Base-by-base conservation (phyloP, 306 rosid genomes). In the Sicyos edulis region DNA sequence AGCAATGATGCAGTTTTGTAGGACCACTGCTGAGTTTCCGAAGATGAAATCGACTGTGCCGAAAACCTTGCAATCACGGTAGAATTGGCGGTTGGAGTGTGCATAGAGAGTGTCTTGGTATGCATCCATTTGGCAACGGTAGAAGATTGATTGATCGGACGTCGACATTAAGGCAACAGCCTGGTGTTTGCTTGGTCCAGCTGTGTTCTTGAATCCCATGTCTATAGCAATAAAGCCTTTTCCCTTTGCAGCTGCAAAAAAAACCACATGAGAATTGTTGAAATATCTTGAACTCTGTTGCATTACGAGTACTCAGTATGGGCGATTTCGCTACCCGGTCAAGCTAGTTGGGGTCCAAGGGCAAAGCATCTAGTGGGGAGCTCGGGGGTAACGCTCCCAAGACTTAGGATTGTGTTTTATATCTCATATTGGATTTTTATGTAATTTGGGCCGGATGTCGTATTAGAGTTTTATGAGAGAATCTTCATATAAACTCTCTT, bases 1-100 rank as follows among this genome's bases (percentile, higher is more conserved):
- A 5, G 82, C 19, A 34, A 91, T 82, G 76, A 73, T 80, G 78
- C 84, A 88, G 81, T 78, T 84, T 58, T 91, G 96, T 26, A 91
- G 4, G 0, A 88, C 85, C 10, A 76, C 87, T 0, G 89, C 97
- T 0, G 96, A 82, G 10, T 91, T 88, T 0, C 97, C 97, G 13
- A 91, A 91, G 56, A 91, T 88, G 85, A 91, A 88, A 64, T 88
- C 96, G 9, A 88, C 96, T 10, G 91, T 91, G 9, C 97, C 96
- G 7, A 69, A 80, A 7, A 91, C 77, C 65, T 81, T 66, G 78
- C 96, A 92, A 72, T 89, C 95, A 0, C 86, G 75, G 58, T 86
- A 86, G 80, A 89, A 92, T 51, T 91, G 92, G 4, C 97, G 89
- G 12, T 81, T 86, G 10, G 88, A 6, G 0, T 82, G 86, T 17